Base-by-base conservation (phyloP, 768 basidiomycete genomes). In the Termitomyces sp. region DNA sequence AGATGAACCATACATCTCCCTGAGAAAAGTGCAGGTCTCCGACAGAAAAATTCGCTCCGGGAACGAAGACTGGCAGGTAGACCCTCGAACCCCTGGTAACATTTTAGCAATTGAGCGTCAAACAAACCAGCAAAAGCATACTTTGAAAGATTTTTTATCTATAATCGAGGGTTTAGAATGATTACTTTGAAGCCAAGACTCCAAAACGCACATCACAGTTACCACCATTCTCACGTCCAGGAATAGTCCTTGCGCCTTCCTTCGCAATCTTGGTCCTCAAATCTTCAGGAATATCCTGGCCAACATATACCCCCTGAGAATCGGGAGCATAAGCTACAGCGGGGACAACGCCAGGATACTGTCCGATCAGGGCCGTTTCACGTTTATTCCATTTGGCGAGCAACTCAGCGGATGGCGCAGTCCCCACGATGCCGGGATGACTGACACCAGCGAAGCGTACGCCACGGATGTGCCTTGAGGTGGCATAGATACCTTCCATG, bases 21-120 rank as follows among this genome's bases (percentile, higher is more conserved):
- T 90, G 87, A 18, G 86, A 88, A 69, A 90, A 90, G 65, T 90
- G 89, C 24, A 90, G 72, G 66, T 90, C 89, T 1, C 89, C 89
- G n/a, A 90, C 84, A 0, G 88, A 88, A 3, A 90, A 72, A 59
- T 89, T 88, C 2, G 89, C 89, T 8, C 88, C 89, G 47, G 82
- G 76, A 32, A 92, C 72, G 62, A 87, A 92, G 2, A 90, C 89
- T 2, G 88, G 89, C 72, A 90, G 83, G 66, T 88, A 88, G 68
- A 83, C 86, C 2, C 83, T 79, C 22, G 86, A 88, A 3, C 87
- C 86, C 63, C 82, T 83, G 51, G 49, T 20, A 10, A n/a, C 1
- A 31, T 49, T 31, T 29, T 9, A 44, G 26, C 18, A 9, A 14
- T 7, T 10, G 3, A 16, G 16, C 16, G 13, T 37, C 16, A 27